A percentile compares a stretch with the other conserved stretches of the same genome.
Evolutionary conservation across 768 basidiomycete genomes (phyloP).

Genomic region (Podaxis sp.): DNA sequence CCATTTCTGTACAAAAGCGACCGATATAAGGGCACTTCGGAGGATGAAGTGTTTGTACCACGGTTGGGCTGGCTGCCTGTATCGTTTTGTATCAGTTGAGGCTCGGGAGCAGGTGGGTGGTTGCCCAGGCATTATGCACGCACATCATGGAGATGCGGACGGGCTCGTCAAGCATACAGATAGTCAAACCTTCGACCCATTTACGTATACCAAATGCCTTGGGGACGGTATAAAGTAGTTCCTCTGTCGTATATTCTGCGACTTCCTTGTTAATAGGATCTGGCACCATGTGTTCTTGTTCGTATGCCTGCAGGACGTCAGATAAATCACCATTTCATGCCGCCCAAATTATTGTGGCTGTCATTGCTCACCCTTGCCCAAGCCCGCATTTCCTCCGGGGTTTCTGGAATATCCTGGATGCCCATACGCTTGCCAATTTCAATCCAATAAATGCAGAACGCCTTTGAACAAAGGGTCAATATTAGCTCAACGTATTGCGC

Average conservation of each 20-base stretch:
- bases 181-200: conserved; percentile 32
- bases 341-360: too few relatives aligned
- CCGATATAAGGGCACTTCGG: conserved; percentile 20
- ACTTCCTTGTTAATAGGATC: conserved; percentile 38
- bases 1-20: conserved; percentile 35
- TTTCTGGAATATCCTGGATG: conserved; percentile 46
- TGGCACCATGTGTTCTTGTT: conserved; percentile 41
- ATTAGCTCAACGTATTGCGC: too few relatives aligned
- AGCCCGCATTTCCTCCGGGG: conserved; percentile 32
- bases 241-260: conserved; percentile 38
- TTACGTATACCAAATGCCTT: conserved; percentile 35
- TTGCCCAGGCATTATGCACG: conserved; percentile 12
- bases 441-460: conserved; percentile 42
- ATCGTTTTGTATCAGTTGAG: background rate
- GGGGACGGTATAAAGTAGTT: conserved; percentile 40
- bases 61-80: conserved; percentile 39
- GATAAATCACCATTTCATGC: background rate
- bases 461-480: conserved; percentile 22
- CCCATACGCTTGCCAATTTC: conserved; percentile 49
- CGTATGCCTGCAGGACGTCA: conserved; percentile 35
- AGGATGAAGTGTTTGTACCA: conserved; percentile 30
- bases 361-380: conserved; percentile 38
- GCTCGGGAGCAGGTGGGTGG: background rate
- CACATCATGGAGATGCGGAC: conserved; percentile 51
- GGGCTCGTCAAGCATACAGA: conserved; percentile 42